These are phyloP conservation scores for Trichoderma cornu-damae DNA, from an alignment of 2,329 filamentous ascomycete genomes.

Conservation along the genomic window DNA sequence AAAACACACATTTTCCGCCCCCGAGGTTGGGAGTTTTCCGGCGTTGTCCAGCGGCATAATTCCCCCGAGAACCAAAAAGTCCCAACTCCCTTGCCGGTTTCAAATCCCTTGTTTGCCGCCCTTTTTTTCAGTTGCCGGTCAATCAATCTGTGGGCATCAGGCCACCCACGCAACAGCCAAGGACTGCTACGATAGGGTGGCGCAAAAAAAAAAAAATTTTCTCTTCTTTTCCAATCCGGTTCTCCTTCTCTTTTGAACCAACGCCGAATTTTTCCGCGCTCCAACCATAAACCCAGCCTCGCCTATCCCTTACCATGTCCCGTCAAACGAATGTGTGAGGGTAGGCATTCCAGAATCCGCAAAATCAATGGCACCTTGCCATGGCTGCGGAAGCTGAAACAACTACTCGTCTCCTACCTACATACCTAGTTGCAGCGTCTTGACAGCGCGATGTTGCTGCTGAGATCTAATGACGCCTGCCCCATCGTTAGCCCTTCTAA, in stretches of 20 bases:
- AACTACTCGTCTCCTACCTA: constrained; percentile 7
- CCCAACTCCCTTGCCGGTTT: constrained; percentile 11
- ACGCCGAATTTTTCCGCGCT: constrained; percentile 5
- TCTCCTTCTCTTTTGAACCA: constrained; percentile 16
- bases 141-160: constrained; percentile 6
- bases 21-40: neutral
- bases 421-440: constrained; percentile 3
- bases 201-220: constrained; percentile 5
- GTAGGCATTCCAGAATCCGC: neutral
- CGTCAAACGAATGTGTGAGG: constrained; percentile 5
- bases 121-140: constrained; percentile 3
- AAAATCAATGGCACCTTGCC: neutral
- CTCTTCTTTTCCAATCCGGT: neutral
- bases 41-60: neutral
- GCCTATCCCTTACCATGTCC: neutral
- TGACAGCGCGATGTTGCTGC: neutral
- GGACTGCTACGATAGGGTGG: constrained; percentile 13
- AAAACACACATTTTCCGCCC: constrained; percentile 2
- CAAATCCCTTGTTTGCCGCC: constrained; percentile 15
- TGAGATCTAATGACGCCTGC: constrained; percentile 2
- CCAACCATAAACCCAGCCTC: constrained; percentile 4
- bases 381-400: neutral
- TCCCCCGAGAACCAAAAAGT: constrained; percentile 2
- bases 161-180: constrained; percentile 10
- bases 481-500: constrained; percentile 14